Conservation (phyloP, 352 stramenopile species). For the Globisporangium polare region DNA sequence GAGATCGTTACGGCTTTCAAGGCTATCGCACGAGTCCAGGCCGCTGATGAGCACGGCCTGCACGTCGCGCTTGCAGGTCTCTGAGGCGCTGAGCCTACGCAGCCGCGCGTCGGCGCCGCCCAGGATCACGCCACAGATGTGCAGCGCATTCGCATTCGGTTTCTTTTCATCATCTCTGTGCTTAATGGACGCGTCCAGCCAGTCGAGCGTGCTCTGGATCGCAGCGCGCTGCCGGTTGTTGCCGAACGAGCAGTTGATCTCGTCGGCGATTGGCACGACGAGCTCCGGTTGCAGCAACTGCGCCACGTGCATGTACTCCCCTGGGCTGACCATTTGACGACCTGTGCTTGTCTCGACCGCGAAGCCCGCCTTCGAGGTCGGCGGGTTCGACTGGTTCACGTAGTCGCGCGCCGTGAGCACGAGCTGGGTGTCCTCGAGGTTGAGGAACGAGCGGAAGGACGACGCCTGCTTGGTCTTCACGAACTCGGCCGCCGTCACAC, state of each 20-base stretch:
- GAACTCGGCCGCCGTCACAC: slow-evolving; percentile 29
- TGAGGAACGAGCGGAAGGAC: slow-evolving; percentile 48
- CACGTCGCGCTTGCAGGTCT: slow-evolving; percentile 67
- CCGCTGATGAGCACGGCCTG: slow-evolving; percentile 66
- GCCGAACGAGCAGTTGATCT: slow-evolving; percentile 49
- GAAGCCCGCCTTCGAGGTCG: slow-evolving; percentile 51
- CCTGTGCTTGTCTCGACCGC: slow-evolving; percentile 56
- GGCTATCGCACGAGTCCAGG: slow-evolving; percentile 39
- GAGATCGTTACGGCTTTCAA: slow-evolving; percentile 30
- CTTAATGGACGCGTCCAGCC: slow-evolving; percentile 60
- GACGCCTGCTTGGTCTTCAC: slow-evolving; percentile 29
- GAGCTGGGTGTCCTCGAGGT: slow-evolving; percentile 37
- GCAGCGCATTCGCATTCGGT: not conserved
- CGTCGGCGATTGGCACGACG: slow-evolving; percentile 63
- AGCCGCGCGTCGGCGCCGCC: slow-evolving; percentile 56
- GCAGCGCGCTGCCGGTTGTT: slow-evolving; percentile 64
- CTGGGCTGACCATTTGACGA: slow-evolving; percentile 34
- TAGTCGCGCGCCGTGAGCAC: slow-evolving; percentile 75
- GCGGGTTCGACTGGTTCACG: slow-evolving; percentile 48
- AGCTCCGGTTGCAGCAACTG: slow-evolving; percentile 46
- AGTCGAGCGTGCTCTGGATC: slow-evolving; percentile 61
- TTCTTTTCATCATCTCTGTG: slow-evolving; percentile 1
- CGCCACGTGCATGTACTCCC: slow-evolving; percentile 61
- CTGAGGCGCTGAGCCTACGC: slow-evolving; percentile 42
- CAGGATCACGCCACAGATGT: slow-evolving; percentile 64